Evolutionary conservation across 2,329 filamentous ascomycete genomes (phyloP).

Genomic region (Cordyceps fumosorosea): DNA sequence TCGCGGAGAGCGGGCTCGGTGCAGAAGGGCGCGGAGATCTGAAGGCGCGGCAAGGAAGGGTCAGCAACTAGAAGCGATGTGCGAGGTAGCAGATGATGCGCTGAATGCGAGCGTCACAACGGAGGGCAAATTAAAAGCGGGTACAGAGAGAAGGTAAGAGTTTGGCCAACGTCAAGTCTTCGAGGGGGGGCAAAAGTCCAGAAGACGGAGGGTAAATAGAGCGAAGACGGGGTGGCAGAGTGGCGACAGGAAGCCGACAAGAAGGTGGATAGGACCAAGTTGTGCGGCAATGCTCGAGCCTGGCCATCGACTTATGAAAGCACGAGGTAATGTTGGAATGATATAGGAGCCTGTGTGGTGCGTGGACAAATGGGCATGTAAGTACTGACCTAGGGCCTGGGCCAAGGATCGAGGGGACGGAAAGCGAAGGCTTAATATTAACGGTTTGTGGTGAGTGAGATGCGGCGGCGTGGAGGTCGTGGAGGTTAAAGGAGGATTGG

Average conservation of each 20-base stretch:
- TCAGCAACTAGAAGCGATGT: not conserved
- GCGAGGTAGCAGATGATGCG: not conserved
- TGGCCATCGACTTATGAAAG: not conserved
- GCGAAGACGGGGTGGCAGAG: not conserved
- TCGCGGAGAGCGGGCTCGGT: slow-evolving; percentile 44
- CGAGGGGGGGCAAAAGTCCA: not conserved
- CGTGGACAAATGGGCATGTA: not conserved
- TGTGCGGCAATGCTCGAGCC: not conserved
- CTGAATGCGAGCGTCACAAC: not conserved
- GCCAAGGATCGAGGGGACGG: not conserved
- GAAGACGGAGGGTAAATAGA: not conserved
- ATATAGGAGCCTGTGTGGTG: not conserved
- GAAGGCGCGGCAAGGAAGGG: slow-evolving; percentile 18
- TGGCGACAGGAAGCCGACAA: not conserved
- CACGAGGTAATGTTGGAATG: not conserved
- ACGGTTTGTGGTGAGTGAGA: not conserved
- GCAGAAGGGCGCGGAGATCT: slow-evolving; percentile 43
- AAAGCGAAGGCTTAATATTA: slow-evolving; percentile 1
- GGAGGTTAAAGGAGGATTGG: not conserved
- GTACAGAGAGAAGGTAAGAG: not conserved
- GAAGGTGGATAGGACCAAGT: not conserved
- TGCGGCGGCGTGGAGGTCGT: not conserved
- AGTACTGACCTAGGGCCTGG: slow-evolving; percentile 9
- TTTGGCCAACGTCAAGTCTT: not conserved
- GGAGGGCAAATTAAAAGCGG: not conserved